A percentile compares a stretch with the other conserved stretches of the same genome.
These are phyloP conservation scores for Claviceps sp. DNA, from an alignment of 2,329 filamentous ascomycete genomes.

Conservation along the genomic window DNA sequence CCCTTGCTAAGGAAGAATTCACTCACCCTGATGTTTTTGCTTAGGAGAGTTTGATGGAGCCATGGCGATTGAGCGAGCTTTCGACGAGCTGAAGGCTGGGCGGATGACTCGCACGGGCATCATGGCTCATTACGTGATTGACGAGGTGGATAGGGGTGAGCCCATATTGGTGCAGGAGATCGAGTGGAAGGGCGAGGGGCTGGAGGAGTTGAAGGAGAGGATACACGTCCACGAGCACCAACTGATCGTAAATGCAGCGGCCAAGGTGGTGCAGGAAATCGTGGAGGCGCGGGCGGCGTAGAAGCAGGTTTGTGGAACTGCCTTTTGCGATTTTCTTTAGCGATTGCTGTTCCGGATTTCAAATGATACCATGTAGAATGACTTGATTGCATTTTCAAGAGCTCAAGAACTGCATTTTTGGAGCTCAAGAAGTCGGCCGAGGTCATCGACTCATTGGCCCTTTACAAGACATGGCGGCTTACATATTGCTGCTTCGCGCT, in stretches of 20 bases:
- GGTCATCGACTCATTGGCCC: too few relatives aligned
- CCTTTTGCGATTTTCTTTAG: not conserved
- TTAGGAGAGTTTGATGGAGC: conserved; percentile 61
- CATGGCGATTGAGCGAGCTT: conserved; percentile 65
- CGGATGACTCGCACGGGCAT: conserved; percentile 63
- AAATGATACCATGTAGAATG: not conserved
- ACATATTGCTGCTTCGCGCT: too few relatives aligned
- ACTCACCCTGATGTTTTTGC: too few relatives aligned
- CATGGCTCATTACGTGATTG: conserved; percentile 79
- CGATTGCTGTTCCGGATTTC: not conserved
- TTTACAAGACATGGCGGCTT: too few relatives aligned
- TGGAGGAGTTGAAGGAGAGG: conserved; percentile 54
- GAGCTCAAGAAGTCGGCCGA: too few relatives aligned
- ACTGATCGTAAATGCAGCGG: conserved; percentile 64
- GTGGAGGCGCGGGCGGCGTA: not conserved
- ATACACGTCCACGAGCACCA: conserved; percentile 68
- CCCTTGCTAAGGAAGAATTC: too few relatives aligned
- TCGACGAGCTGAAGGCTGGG: conserved; percentile 52
- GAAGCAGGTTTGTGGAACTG: not conserved
- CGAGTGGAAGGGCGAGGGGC: conserved; percentile 46
- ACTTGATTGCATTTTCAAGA: too few relatives aligned
- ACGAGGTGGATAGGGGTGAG: conserved; percentile 65
- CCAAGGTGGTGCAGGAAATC: conserved; percentile 30
- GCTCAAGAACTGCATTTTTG: too few relatives aligned
- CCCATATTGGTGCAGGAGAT: conserved; percentile 42